phyloP scores from a whole-genome alignment of 495 filamentous ascomycete genomes.

The Tuber brumale region DNA sequence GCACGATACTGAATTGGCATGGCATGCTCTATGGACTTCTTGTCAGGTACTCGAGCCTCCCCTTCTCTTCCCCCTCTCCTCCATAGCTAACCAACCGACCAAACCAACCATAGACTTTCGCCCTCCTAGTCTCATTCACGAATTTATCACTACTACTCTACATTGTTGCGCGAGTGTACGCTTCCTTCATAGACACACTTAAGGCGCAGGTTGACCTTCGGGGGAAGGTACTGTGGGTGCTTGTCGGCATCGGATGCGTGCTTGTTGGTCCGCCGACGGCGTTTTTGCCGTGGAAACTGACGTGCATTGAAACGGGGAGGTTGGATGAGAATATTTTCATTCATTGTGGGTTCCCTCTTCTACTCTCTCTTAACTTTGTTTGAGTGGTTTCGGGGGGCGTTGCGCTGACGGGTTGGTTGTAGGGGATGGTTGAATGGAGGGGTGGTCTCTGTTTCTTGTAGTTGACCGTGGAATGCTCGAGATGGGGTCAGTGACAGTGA shows the following conservation, averaged over 20 bases:
- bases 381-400: neutral
- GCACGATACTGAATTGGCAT: conserved; percentile 35
- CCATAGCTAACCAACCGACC: neutral
- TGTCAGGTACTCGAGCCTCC: conserved; percentile 21
- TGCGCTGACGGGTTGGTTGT: neutral
- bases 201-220: conserved; percentile 8
- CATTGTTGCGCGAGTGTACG: conserved; percentile 22
- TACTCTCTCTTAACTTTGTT: neutral
- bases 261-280: conserved; percentile 24
- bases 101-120: conserved; percentile 28
- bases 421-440: neutral
- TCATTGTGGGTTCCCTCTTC: conserved; percentile 19
- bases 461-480: neutral
- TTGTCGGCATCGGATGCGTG: conserved; percentile 16
- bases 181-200: conserved; percentile 22
- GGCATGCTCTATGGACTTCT: conserved; percentile 38
- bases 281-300: conserved; percentile 38
- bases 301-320: conserved; percentile 22
- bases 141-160: conserved; percentile 28
- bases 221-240: conserved; percentile 12
- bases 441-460: neutral
- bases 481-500: neutral
- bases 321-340: conserved; percentile 37
- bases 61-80: neutral
- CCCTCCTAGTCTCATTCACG: conserved; percentile 35